Conservation (phyloP, 495 filamentous ascomycete genomes). For the Filosporella fistucella region DNA sequence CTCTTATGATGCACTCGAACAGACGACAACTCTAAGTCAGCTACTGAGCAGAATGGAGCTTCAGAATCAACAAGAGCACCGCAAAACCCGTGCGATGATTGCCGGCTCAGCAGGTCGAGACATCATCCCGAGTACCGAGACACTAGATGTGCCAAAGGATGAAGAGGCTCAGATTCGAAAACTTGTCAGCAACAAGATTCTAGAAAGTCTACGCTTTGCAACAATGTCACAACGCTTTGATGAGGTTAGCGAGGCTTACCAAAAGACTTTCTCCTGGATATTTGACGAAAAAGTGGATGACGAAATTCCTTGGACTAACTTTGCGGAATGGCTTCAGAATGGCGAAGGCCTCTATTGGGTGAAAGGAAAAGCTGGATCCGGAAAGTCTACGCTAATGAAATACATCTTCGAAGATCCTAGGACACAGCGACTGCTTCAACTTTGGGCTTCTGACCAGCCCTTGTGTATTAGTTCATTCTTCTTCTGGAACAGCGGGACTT, state of each 20-base stretch:
- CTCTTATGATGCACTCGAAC: background rate
- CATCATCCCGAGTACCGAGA: background rate
- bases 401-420: background rate
- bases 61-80: background rate
- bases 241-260: background rate
- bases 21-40: background rate
- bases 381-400: slow-evolving; percentile 5
- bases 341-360: slow-evolving; percentile 1
- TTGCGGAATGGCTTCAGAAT: background rate
- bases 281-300: background rate
- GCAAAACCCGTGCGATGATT: background rate
- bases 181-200: background rate
- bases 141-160: background rate
- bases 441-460: background rate
- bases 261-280: background rate
- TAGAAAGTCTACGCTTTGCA: background rate
- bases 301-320: background rate
- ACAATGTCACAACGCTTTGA: background rate
- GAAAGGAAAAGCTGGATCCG: background rate
- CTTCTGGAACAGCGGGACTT: slow-evolving; percentile 38
- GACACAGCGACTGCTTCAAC: background rate
- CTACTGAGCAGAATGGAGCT: background rate
- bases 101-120: background rate
- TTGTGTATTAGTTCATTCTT: slow-evolving; percentile 29
- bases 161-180: background rate